Conservation (phyloP, 805 yeast species). For the Candida orba region DNA sequence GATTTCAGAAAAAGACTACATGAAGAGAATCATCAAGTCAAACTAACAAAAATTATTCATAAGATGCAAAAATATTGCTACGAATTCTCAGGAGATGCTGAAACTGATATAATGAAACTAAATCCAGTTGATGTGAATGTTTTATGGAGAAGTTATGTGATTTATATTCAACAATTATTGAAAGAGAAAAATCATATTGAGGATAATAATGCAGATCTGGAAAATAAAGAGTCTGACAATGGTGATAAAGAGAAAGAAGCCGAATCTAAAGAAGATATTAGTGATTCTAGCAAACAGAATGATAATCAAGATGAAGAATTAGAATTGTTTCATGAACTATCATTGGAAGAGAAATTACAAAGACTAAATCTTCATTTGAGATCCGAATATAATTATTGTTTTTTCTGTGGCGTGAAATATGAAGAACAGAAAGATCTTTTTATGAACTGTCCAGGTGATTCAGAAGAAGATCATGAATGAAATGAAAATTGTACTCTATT, state of each 20-base stretch:
- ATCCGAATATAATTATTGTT: conserved; percentile 36
- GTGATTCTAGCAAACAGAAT: not conserved
- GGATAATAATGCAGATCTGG: conserved; percentile 3
- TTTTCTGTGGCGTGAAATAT: conserved; percentile 41
- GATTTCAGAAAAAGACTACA: conserved; percentile 18
- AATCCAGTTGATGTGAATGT: conserved; percentile 30
- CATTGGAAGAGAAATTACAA: conserved; percentile 24
- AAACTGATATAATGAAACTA: conserved; percentile 15
- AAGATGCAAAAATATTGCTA: conserved; percentile 36
- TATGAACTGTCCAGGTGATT: conserved; percentile 42
- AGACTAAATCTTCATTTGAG: conserved; percentile 34
- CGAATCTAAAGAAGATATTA: conserved; percentile 7
- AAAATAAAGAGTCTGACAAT: conserved; percentile 5
- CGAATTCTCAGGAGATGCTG: conserved; percentile 31
- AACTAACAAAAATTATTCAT: conserved; percentile 13
- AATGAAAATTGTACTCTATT: no score
- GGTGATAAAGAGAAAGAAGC: conserved; percentile 5
- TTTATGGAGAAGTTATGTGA: conserved; percentile 36
- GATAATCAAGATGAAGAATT: conserved; percentile 25
- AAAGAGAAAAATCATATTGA: conserved; percentile 9
- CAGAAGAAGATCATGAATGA: conserved; percentile 35
- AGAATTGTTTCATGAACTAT: conserved; percentile 22
- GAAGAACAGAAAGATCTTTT: conserved; percentile 31
- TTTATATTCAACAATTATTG: conserved; percentile 9
- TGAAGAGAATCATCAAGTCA: conserved; percentile 9